Evolutionary conservation across 2,329 filamentous ascomycete species (phyloP).

Genomic region (Botryotinia narcissicola): DNA sequence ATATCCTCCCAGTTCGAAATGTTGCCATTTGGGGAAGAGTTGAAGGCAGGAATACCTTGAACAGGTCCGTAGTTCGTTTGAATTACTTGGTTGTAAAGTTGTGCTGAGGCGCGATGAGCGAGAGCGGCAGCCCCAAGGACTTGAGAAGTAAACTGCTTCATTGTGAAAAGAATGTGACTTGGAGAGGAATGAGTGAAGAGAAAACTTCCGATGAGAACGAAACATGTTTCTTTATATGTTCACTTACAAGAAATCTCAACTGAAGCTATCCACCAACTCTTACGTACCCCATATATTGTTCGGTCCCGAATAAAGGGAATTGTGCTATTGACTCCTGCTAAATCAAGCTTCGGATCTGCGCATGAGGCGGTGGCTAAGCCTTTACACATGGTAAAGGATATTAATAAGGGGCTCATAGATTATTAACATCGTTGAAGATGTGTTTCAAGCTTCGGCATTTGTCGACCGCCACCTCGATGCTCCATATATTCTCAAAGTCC

Average conservation of each 20-base stretch:
- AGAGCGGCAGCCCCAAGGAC: neutral
- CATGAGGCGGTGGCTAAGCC: neutral
- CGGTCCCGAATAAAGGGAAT: neutral
- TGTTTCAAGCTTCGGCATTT: neutral
- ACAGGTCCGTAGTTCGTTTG: conserved; percentile 23
- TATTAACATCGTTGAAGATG: neutral
- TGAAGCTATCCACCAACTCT: neutral
- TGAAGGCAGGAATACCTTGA: conserved; percentile 24
- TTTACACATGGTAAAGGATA: neutral
- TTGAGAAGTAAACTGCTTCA: conserved; percentile 2
- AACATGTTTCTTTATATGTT: neutral
- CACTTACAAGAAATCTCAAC: neutral
- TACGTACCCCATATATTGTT: neutral
- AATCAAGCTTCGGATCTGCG: neutral
- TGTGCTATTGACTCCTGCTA: neutral
- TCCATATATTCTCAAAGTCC: neutral
- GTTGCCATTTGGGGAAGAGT: conserved; percentile 20
- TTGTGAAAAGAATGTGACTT: neutral
- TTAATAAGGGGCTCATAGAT: neutral
- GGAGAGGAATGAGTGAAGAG: neutral
- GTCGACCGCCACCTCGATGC: neutral
- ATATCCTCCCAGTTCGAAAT: conserved; percentile 34
- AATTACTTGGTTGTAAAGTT: conserved; percentile 22
- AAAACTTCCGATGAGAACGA: neutral
- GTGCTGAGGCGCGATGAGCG: conserved; percentile 7